Evolutionary conservation across 257 asterid species (phyloP).

Genomic region (Salvia hispanica): DNA sequence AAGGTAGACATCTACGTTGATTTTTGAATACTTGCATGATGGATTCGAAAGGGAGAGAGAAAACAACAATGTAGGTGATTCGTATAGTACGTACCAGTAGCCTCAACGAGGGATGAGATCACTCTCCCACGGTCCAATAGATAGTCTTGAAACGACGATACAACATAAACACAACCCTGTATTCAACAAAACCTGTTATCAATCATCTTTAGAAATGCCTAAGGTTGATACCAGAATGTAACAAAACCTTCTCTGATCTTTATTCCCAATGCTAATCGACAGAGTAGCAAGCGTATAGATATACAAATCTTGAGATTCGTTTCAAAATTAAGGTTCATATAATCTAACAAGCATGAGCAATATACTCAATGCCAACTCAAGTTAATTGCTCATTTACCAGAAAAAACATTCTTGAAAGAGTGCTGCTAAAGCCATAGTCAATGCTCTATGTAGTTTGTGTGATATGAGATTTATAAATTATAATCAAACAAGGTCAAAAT

Average conservation of each 20-base stretch:
- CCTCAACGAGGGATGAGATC: constrained; percentile 78
- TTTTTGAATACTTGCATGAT: constrained; percentile 5
- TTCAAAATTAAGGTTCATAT: neutral
- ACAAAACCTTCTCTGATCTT: neutral
- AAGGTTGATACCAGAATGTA: no score
- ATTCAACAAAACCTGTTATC: constrained; percentile 19
- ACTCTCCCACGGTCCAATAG: constrained; percentile 59
- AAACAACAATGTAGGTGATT: neutral
- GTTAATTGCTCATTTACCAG: neutral
- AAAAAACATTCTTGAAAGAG: neutral
- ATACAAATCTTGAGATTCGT: neutral
- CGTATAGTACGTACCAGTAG: constrained; percentile 57
- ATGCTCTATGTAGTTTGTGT: neutral
- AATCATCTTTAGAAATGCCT: neutral
- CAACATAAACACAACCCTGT: constrained; percentile 77
- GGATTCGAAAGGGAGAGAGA: neutral
- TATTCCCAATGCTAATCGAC: neutral
- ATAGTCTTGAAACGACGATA: constrained; percentile 58
- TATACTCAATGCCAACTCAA: neutral
- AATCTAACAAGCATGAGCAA: neutral
- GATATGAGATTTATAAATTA: no score
- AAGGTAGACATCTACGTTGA: constrained; percentile 65
- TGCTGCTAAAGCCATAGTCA: constrained; percentile 8
- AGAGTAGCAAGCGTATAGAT: neutral
- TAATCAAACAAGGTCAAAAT: no score